Conservation (phyloP, 129 eudicot species). For the Flaveria trinervia region DNA sequence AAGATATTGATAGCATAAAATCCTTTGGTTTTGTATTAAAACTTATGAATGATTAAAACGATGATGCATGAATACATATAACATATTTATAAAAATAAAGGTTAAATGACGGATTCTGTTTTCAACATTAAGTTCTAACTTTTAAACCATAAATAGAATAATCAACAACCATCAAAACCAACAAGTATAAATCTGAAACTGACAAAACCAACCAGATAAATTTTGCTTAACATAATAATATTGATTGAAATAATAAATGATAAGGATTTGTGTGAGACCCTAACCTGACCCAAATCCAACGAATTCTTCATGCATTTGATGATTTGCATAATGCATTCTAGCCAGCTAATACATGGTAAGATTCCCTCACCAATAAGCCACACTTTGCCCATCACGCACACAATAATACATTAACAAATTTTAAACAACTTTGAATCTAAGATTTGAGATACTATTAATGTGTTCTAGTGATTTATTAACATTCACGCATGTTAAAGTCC, state of each 20-base stretch:
- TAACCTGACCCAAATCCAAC: not conserved
- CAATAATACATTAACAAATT: not conserved
- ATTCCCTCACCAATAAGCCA: conserved; percentile 10
- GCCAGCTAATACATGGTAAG: conserved; percentile 16
- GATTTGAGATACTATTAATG: not conserved
- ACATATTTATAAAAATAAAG: too few relatives aligned
- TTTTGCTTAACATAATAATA: not conserved
- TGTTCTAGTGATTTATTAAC: not conserved
- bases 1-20: too few relatives aligned
- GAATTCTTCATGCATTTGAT: not conserved
- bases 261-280: not conserved
- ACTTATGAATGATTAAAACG: too few relatives aligned
- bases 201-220: not conserved
- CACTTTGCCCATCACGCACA: not conserved
- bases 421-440: not conserved
- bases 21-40: too few relatives aligned
- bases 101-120: too few relatives aligned
- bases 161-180: too few relatives aligned
- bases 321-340: conserved; percentile 11
- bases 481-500: not conserved
- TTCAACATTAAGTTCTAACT: too few relatives aligned
- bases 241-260: not conserved
- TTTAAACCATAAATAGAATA: too few relatives aligned
- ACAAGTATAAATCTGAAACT: not conserved
- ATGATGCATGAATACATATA: too few relatives aligned